Evolutionary conservation across 176 grass and related monocot species (phyloP).

Genomic region (Dactylis glomerata): DNA sequence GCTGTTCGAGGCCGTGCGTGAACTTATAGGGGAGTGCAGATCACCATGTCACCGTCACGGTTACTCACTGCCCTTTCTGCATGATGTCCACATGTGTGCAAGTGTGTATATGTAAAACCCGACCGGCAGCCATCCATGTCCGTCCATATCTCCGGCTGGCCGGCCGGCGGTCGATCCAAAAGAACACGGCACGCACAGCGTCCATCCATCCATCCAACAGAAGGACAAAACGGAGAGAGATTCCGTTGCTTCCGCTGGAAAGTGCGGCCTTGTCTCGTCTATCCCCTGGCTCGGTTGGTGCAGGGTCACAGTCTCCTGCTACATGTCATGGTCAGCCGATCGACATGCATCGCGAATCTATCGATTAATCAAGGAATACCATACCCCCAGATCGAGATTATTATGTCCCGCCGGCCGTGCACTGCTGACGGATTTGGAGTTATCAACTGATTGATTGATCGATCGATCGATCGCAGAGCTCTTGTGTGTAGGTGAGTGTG

Average conservation of each 20-base stretch:
- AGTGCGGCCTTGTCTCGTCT: not conserved
- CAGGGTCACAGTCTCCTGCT: not conserved
- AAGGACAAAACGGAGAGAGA: not conserved
- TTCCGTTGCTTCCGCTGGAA: not conserved
- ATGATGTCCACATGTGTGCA: not conserved
- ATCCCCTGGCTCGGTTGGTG: not conserved
- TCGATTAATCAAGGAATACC: too few species aligned
- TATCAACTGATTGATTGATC: too few species aligned
- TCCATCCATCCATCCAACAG: too few species aligned
- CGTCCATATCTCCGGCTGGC: too few species aligned
- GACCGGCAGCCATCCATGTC: too few species aligned
- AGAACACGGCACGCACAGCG: not conserved
- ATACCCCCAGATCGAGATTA: not conserved
- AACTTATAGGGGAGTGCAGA: not conserved
- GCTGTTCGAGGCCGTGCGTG: not conserved
- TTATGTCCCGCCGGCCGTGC: not conserved
- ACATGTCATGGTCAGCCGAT: too few species aligned
- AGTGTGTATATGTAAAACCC: not conserved
- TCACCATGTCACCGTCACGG: not conserved
- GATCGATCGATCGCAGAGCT: too few species aligned
- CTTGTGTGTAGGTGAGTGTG: too few species aligned
- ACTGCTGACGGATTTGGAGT: not conserved
- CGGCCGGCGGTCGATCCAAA: not conserved
- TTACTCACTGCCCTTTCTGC: not conserved
- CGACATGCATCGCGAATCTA: too few species aligned